A percentile compares a stretch with the other conserved stretches of the same genome.
Conservation (phyloP, 2,329 filamentous ascomycete genomes). For the Sporothrix dimorphospora region DNA sequence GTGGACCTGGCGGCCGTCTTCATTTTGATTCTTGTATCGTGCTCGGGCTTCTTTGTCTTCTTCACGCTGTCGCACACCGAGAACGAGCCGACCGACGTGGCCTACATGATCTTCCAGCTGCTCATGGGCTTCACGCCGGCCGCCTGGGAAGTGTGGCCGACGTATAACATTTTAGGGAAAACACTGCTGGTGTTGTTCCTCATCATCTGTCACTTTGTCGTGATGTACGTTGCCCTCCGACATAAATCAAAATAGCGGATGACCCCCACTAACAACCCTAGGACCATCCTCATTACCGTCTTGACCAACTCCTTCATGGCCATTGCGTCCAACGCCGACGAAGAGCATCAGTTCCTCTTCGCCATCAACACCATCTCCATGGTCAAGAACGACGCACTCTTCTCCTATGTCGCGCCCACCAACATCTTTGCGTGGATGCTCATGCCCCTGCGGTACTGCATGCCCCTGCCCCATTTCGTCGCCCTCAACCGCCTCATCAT, state of each 20-base stretch:
- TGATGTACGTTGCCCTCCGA: slow-evolving; percentile 60
- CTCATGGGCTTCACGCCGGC: slow-evolving; percentile 95
- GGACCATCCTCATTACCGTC: slow-evolving; percentile 92
- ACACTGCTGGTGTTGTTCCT: slow-evolving; percentile 78
- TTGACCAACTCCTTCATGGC: slow-evolving; percentile 95
- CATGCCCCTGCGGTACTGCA: slow-evolving; percentile 77
- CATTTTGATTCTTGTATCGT: slow-evolving; percentile 80
- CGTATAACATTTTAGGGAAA: slow-evolving; percentile 79
- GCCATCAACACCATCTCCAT: slow-evolving; percentile 97
- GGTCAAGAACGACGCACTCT: slow-evolving; percentile 96
- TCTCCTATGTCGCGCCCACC: slow-evolving; percentile 88
- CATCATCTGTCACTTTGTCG: slow-evolving; percentile 92
- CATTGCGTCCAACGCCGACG: slow-evolving; percentile 88
- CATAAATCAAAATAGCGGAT: too few relatives aligned
- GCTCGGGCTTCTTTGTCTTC: slow-evolving; percentile 94
- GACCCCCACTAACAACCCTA: slow-evolving; percentile 37
- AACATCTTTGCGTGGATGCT: slow-evolving; percentile 91
- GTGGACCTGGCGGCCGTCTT: slow-evolving; percentile 85
- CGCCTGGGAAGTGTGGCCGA: slow-evolving; percentile 83
- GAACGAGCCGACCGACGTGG: slow-evolving; percentile 72
- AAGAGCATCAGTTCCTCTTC: slow-evolving; percentile 92
- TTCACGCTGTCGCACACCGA: slow-evolving; percentile 80
- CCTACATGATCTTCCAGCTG: slow-evolving; percentile 90
- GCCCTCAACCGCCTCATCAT: slow-evolving; percentile 87
- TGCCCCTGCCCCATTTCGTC: slow-evolving; percentile 81